Evolutionary conservation across 2,329 filamentous ascomycete species (phyloP).

Genomic region (Sclerotinia trifoliorum): DNA sequence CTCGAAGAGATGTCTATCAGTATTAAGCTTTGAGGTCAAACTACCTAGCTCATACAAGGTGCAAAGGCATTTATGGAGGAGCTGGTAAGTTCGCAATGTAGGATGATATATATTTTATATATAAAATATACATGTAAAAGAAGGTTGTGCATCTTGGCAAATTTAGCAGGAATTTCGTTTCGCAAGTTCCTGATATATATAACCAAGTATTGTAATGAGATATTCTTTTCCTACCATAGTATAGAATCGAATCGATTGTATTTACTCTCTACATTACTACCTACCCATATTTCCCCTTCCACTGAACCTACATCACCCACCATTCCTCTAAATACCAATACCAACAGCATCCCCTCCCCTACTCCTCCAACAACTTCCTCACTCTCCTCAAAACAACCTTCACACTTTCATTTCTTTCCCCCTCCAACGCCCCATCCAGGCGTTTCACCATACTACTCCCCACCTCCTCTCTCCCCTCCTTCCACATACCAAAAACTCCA

Average conservation of each 20-base stretch:
- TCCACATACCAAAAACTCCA: slow-evolving; percentile 36
- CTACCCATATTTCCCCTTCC: too few relatives aligned
- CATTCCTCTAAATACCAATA: too few relatives aligned
- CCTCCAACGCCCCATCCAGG: slow-evolving; percentile 30
- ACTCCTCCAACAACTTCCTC: slow-evolving; percentile 30
- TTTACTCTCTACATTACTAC: too few relatives aligned
- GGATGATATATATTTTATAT: background rate
- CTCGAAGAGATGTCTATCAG: background rate
- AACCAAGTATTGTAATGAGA: too few relatives aligned
- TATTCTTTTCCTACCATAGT: too few relatives aligned
- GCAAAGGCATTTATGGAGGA: background rate
- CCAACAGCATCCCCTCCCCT: background rate
- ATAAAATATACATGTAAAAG: too few relatives aligned
- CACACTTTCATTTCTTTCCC: slow-evolving; percentile 37
- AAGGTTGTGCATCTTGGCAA: background rate
- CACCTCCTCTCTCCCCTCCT: slow-evolving; percentile 30
- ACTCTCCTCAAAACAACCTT: slow-evolving; percentile 32
- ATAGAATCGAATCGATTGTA: too few relatives aligned
- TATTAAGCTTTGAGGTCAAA: background rate
- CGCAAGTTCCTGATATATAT: too few relatives aligned
- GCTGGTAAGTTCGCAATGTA: background rate
- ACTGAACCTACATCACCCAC: background rate
- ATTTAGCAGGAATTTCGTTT: too few relatives aligned
- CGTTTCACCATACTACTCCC: slow-evolving; percentile 31
- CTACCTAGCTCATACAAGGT: background rate